phyloP scores from a whole-genome alignment of 2,329 filamentous ascomycete species.

The Orbilia ellipsospora region DNA sequence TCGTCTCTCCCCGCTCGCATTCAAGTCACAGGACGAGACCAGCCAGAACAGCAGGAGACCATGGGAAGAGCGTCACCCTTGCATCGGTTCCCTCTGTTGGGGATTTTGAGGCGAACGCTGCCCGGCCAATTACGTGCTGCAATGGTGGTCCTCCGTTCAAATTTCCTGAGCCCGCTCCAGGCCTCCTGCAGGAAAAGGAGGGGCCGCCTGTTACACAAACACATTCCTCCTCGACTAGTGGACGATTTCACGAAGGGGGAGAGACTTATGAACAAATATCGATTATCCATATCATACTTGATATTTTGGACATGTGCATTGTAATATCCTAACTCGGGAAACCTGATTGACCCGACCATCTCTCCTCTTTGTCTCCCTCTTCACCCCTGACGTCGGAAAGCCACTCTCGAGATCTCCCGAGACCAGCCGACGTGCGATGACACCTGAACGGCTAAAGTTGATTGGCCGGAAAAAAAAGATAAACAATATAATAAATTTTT shows the following conservation, averaged over 20 bases:
- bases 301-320: constrained; percentile 21
- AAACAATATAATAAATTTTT: background rate
- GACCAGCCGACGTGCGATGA: no score
- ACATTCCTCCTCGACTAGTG: constrained; percentile 18
- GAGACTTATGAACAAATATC: constrained; percentile 1
- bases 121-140: background rate
- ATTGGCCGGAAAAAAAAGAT: constrained; percentile 10
- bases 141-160: background rate
- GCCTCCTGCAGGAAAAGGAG: constrained; percentile 2
- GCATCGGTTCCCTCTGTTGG: constrained; percentile 32
- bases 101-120: constrained; percentile 37
- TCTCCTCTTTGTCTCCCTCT: background rate
- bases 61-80: constrained; percentile 6
- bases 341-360: background rate
- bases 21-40: no score
- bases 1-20: background rate
- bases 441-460: background rate
- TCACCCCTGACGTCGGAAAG: no score
- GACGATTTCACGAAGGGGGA: no score
- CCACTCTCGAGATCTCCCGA: no score
- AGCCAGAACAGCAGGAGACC: no score
- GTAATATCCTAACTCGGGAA: background rate
- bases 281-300: constrained; percentile 13
- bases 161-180: constrained; percentile 20
- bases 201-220: constrained; percentile 50